Percentiles rank a stretch among this genome's conserved stretches.
phyloP scores from a whole-genome alignment of 768 basidiomycete genomes.

The Mycena pura region DNA sequence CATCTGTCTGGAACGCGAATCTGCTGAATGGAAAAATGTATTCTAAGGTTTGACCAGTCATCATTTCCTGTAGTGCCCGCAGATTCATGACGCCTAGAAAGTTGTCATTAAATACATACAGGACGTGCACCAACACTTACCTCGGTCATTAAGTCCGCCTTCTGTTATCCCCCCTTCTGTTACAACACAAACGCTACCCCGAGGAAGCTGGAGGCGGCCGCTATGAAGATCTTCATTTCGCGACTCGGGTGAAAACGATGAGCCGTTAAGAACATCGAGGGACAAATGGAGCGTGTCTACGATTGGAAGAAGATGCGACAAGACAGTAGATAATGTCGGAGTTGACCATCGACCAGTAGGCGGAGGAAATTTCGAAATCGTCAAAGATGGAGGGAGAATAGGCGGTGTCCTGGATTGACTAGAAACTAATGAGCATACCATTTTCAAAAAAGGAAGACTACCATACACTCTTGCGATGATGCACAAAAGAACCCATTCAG shows the following conservation, averaged over 20 bases:
- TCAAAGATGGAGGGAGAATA: conserved; percentile 71
- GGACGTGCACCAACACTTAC: conserved; percentile 37
- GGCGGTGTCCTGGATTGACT: conserved; percentile 75
- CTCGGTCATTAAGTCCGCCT: conserved; percentile 65
- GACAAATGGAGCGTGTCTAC: conserved; percentile 65
- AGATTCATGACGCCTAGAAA: conserved; percentile 70
- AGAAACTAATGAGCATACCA: background rate
- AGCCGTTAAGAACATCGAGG: conserved; percentile 64
- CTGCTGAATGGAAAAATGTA: conserved; percentile 81
- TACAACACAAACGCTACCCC: conserved; percentile 63
- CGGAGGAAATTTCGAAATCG: conserved; percentile 66
- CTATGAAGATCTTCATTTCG: conserved; percentile 76
- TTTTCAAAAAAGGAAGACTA: background rate
- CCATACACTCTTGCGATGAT: conserved; percentile 70
- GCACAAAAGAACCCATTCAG: conserved; percentile 77
- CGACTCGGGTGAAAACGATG: conserved; percentile 67
- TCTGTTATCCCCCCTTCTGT: conserved; percentile 74
- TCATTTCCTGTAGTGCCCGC: conserved; percentile 65
- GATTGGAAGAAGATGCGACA: conserved; percentile 66
- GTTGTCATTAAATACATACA: no score
- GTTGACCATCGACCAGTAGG: conserved; percentile 36
- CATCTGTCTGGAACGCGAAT: conserved; percentile 76
- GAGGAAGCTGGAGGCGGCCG: conserved; percentile 76
- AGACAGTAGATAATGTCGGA: conserved; percentile 60
- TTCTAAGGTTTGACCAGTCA: conserved; percentile 68